These are phyloP conservation scores for Picea sitchensis DNA, from an alignment of 75 land plant genomes.

Conservation along the genomic window DNA sequence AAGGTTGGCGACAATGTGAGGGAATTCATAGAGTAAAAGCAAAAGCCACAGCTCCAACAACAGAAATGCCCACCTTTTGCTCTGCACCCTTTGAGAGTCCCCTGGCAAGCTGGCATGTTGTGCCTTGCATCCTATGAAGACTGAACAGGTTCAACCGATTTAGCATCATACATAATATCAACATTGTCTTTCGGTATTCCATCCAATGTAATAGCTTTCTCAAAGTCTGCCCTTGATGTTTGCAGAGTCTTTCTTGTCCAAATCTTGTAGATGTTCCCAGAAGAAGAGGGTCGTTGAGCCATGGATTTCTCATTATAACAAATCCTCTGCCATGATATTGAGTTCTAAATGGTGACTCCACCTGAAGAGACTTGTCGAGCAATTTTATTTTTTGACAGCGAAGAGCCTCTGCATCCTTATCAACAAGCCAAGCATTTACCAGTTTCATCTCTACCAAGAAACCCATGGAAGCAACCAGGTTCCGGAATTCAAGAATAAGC, in stretches of 20 bases:
- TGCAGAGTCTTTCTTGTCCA: slow-evolving; percentile 35
- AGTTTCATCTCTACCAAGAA: slow-evolving; percentile 69
- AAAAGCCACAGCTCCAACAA: neutral
- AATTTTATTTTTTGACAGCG: slow-evolving; percentile 15
- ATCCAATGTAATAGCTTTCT: neutral
- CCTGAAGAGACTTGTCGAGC: slow-evolving; percentile 8
- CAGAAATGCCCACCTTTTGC: neutral
- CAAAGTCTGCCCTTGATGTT: neutral
- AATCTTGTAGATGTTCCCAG: slow-evolving; percentile 16
- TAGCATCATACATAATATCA: neutral
- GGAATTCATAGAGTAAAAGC: too few species aligned
- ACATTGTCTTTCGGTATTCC: slow-evolving; percentile 1
- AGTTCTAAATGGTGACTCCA: neutral
- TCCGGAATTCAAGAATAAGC: slow-evolving; percentile 66
- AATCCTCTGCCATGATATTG: neutral
- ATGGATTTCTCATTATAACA: slow-evolving; percentile 4
- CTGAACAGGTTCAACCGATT: neutral
- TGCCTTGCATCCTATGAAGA: neutral
- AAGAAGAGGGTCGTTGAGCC: slow-evolving; percentile 11
- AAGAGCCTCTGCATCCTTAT: neutral
- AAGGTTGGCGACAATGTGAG: too few species aligned
- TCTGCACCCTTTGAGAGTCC: neutral
- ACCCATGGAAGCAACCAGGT: slow-evolving; percentile 72
- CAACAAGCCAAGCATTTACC: slow-evolving; percentile 90
- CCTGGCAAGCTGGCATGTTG: neutral